A percentile compares a stretch with the other conserved stretches of the same genome.
Evolutionary conservation across 2,329 filamentous ascomycete genomes (phyloP).

Genomic region (Coniochaeta prunicola): DNA sequence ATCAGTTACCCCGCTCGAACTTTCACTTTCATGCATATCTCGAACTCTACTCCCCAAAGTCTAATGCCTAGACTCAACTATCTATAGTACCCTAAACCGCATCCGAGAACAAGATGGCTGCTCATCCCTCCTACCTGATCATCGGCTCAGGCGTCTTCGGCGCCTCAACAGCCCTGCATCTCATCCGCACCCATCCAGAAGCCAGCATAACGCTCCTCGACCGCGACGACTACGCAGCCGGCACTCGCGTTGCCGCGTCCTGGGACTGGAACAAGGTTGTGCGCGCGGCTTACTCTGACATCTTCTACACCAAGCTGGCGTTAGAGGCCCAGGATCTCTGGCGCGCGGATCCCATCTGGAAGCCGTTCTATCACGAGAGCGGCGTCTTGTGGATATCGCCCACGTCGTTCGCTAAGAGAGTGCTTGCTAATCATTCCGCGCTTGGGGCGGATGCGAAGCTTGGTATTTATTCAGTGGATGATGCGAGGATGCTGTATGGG

Average conservation of each 20-base stretch:
- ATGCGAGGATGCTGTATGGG: conserved; percentile 42
- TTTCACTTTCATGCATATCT: too few relatives aligned
- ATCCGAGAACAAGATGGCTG: background rate
- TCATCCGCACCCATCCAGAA: conserved; percentile 42
- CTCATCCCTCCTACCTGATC: conserved; percentile 42
- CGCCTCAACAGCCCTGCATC: conserved; percentile 57
- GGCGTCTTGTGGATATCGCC: conserved; percentile 52
- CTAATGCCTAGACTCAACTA: too few relatives aligned
- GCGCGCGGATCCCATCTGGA: conserved; percentile 47
- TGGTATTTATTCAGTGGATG: conserved; percentile 35
- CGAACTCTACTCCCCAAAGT: too few relatives aligned
- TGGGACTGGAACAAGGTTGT: conserved; percentile 71
- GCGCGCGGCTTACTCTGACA: conserved; percentile 60
- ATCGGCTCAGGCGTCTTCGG: conserved; percentile 61
- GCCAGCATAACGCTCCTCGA: conserved; percentile 51
- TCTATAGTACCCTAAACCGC: too few relatives aligned
- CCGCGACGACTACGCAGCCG: conserved; percentile 42
- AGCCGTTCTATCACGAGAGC: conserved; percentile 49
- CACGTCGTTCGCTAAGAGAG: conserved; percentile 40
- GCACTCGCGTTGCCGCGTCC: conserved; percentile 49
- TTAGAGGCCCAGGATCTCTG: conserved; percentile 60
- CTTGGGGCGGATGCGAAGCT: conserved; percentile 32
- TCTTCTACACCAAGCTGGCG: conserved; percentile 56
- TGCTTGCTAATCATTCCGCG: conserved; percentile 44
- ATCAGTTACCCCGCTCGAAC: too few relatives aligned